Evolutionary conservation across 495 filamentous ascomycete species (phyloP).

Genomic region (Aspergillus conjunctus): DNA sequence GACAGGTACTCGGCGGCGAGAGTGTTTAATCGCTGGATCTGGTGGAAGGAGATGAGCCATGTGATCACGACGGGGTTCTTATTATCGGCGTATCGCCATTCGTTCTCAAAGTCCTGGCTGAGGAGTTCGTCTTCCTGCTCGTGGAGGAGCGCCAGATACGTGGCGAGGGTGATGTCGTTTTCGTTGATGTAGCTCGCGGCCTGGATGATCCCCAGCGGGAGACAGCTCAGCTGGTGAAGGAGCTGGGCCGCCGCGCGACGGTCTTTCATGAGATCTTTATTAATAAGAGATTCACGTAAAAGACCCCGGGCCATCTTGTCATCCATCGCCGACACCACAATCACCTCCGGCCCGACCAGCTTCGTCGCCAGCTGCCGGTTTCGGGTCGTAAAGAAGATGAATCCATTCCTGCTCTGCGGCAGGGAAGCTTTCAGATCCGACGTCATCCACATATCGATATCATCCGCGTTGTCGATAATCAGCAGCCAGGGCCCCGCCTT

Average conservation of each 20-base stretch:
- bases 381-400: slow-evolving; percentile 13
- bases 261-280: slow-evolving; percentile 18
- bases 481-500: slow-evolving; percentile 6
- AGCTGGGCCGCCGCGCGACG: slow-evolving; percentile 19
- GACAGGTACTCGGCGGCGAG: slow-evolving; percentile 41
- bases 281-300: background rate
- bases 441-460: background rate
- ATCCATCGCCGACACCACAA: background rate
- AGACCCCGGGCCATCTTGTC: background rate
- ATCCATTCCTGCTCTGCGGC: slow-evolving; percentile 1
- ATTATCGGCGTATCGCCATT: slow-evolving; percentile 28
- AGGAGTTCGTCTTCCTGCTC: slow-evolving; percentile 48
- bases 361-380: slow-evolving; percentile 7
- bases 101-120: slow-evolving; percentile 55
- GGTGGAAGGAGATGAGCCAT: slow-evolving; percentile 56
- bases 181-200: slow-evolving; percentile 49
- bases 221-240: slow-evolving; percentile 30
- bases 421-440: background rate
- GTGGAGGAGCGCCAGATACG: slow-evolving; percentile 49
- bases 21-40: slow-evolving; percentile 38
- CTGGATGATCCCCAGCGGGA: slow-evolving; percentile 48
- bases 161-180: slow-evolving; percentile 35
- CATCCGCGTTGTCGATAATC: slow-evolving; percentile 14
- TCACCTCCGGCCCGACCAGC: background rate
- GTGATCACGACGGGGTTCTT: slow-evolving; percentile 57